These are phyloP conservation scores for Vaccinium vitisidaea DNA, from an alignment of 148 eudicot genomes.

Conservation along the genomic window DNA sequence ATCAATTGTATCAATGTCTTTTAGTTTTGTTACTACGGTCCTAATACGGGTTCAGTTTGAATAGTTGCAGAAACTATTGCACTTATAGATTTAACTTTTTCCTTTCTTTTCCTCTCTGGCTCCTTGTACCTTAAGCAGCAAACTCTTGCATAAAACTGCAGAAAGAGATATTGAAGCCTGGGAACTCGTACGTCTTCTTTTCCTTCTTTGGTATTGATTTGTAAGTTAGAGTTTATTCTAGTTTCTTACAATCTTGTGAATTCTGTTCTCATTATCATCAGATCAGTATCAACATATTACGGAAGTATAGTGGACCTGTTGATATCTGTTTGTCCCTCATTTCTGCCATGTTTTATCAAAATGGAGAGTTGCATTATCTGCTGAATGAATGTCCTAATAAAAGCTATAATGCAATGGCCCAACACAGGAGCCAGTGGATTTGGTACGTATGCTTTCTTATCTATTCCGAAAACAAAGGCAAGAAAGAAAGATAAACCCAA, in stretches of 20 bases:
- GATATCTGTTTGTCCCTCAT: conserved; percentile 77
- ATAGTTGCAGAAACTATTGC: not conserved
- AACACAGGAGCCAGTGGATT: conserved; percentile 92
- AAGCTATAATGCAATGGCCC: conserved; percentile 85
- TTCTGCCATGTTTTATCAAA: conserved; percentile 21
- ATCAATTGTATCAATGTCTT: not conserved
- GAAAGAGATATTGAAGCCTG: conserved; percentile 64
- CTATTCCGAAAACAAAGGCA: not conserved
- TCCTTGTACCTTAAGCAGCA: conserved; percentile 42
- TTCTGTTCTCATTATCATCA: conserved; percentile 27
- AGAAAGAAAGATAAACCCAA: not conserved
- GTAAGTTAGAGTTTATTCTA: not conserved
- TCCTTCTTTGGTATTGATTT: not conserved
- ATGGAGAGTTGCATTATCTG: conserved; percentile 41
- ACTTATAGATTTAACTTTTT: not conserved
- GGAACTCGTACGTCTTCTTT: conserved; percentile 66
- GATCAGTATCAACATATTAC: conserved; percentile 70
- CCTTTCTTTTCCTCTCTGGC: not conserved
- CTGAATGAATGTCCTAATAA: conserved; percentile 57
- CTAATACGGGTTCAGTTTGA: not conserved
- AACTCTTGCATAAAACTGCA: conserved; percentile 39
- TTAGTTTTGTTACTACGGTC: not conserved
- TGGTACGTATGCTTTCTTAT: conserved; percentile 53
- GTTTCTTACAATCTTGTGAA: not conserved
- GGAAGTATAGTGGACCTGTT: conserved; percentile 88